These are phyloP conservation scores for Populus ilicifolia DNA, from an alignment of 345 rosid genomes.

Conservation along the genomic window DNA sequence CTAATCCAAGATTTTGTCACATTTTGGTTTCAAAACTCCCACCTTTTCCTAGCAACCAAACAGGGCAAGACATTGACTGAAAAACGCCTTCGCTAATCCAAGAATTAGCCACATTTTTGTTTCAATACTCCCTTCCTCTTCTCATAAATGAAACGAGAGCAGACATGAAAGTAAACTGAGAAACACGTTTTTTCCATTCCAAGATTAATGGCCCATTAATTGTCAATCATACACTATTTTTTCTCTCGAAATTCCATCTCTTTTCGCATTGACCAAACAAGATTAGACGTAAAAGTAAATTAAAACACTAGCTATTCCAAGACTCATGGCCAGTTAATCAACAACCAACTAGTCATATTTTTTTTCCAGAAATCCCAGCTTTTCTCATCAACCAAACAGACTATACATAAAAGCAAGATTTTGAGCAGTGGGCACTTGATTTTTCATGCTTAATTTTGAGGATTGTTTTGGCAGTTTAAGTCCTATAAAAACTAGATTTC, in stretches of 20 bases:
- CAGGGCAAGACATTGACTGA: neutral
- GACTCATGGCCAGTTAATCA: neutral
- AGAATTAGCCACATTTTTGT: neutral
- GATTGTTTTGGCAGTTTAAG: neutral
- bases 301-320: neutral
- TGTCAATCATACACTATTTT: neutral
- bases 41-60: slow-evolving; percentile 9
- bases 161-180: neutral
- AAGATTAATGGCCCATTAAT: neutral
- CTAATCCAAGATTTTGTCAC: neutral
- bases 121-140: neutral
- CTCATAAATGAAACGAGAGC: neutral
- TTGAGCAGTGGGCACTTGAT: slow-evolving; percentile 4
- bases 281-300: neutral
- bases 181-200: neutral
- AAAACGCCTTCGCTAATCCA: neutral
- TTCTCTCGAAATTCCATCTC: neutral
- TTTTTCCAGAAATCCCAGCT: neutral
- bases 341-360: neutral
- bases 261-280: neutral
- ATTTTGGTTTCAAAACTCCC: neutral
- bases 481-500: slow-evolving; percentile 21
- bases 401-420: neutral
- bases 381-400: slow-evolving; percentile 12
- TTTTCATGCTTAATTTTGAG: neutral